Evolutionary conservation across 2,329 filamentous ascomycete species (phyloP).

Genomic region (Neopestalotiopsis clavispora): DNA sequence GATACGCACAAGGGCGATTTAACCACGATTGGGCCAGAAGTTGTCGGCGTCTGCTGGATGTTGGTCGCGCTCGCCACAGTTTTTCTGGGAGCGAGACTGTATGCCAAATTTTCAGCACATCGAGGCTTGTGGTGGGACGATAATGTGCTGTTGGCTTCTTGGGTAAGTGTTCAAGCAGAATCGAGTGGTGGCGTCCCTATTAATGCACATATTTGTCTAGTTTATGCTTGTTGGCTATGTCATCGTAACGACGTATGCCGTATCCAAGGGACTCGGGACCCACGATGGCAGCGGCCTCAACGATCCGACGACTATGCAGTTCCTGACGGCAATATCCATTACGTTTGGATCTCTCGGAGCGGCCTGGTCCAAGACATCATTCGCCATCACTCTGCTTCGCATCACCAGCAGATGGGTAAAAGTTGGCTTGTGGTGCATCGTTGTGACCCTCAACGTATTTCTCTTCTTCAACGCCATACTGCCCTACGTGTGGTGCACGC

Average conservation of each 20-base stretch:
- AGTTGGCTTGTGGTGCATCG: conserved; percentile 33
- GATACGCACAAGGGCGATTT: conserved; percentile 12
- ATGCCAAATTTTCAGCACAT: conserved; percentile 10
- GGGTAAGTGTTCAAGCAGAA: conserved; percentile 7
- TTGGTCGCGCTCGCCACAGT: neutral
- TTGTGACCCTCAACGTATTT: conserved; percentile 25
- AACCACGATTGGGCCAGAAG: conserved; percentile 11
- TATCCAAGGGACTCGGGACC: conserved; percentile 11
- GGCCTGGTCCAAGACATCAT: conserved; percentile 39
- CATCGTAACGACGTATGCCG: neutral
- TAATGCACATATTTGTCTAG: neutral
- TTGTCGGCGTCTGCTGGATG: conserved; percentile 14
- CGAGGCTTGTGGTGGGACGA: conserved; percentile 20
- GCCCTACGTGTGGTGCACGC: conserved; percentile 16
- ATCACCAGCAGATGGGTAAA: conserved; percentile 32
- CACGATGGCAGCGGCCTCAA: conserved; percentile 15
- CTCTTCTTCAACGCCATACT: conserved; percentile 18
- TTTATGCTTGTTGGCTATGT: conserved; percentile 12
- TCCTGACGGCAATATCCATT: conserved; percentile 3
- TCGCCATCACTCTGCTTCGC: conserved; percentile 37
- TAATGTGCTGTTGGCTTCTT: conserved; percentile 13
- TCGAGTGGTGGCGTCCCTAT: neutral
- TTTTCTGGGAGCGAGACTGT: conserved; percentile 10
- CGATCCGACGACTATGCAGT: conserved; percentile 9
- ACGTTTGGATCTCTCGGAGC: conserved; percentile 26